Percentiles rank a stretch among this genome's conserved stretches.
Evolutionary conservation across 2,329 filamentous ascomycete genomes (phyloP).

Genomic region (Paraconiothyrium sp.): DNA sequence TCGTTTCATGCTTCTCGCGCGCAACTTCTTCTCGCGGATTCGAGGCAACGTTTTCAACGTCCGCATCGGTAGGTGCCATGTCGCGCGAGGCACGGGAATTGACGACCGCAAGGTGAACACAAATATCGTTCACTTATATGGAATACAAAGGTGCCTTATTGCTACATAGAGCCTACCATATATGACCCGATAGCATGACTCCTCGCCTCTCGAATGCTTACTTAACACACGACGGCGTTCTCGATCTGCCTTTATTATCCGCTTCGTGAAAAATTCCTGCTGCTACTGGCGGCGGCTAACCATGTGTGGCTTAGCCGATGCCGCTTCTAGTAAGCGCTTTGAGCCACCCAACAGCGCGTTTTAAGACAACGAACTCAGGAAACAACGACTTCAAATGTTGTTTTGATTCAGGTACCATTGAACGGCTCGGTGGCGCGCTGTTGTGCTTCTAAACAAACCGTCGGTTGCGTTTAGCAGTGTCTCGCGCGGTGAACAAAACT

Average conservation of each 20-base stretch:
- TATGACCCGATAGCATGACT: background rate
- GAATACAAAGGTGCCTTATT: background rate
- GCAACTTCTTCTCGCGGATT: background rate
- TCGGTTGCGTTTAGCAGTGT: too few species aligned
- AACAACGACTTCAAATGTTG: too few species aligned
- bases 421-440: too few species aligned
- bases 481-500: too few species aligned
- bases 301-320: background rate
- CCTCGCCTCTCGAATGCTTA: constrained; percentile 7
- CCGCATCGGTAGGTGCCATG: constrained; percentile 1
- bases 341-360: background rate
- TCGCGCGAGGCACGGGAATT: background rate
- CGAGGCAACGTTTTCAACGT: background rate
- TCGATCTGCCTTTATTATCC: constrained; percentile 4
- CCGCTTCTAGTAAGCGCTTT: background rate
- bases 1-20: background rate
- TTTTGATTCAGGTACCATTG: too few species aligned
- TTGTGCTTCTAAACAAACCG: too few species aligned
- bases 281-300: background rate
- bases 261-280: constrained; percentile 5
- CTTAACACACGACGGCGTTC: constrained; percentile 5
- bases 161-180: background rate
- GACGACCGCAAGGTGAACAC: background rate
- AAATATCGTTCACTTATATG: background rate
- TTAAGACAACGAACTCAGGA: too few species aligned